Conservation (phyloP, 768 basidiomycete genomes). For the Mycena amicta region DNA sequence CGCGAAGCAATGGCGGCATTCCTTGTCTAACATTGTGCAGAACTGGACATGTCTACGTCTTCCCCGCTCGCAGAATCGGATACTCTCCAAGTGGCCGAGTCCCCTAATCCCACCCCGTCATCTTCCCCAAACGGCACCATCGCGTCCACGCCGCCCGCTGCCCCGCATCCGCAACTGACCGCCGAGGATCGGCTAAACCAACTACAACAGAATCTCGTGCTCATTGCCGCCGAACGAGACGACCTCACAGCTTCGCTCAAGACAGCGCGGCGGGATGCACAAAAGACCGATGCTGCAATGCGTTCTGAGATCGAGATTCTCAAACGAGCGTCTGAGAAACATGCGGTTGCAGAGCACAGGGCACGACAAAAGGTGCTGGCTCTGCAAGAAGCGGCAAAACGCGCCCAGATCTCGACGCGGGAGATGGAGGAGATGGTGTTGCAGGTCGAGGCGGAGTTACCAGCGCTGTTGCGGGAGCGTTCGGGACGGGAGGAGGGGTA, state of each 20-base stretch:
- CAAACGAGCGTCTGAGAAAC: constrained; percentile 82
- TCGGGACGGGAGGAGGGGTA: constrained; percentile 47
- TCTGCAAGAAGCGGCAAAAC: constrained; percentile 85
- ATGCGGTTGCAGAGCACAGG: constrained; percentile 72
- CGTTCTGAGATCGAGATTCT: constrained; percentile 84
- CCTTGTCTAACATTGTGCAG: constrained; percentile 5
- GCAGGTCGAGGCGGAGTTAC: constrained; percentile 50
- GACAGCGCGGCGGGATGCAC: constrained; percentile 74
- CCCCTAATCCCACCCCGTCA: constrained; percentile 36
- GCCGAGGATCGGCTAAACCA: constrained; percentile 69
- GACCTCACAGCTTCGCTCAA: constrained; percentile 72
- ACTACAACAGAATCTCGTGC: constrained; percentile 67
- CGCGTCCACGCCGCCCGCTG: constrained; percentile 41
- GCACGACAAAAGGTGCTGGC: constrained; percentile 85
- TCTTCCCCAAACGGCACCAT: constrained; percentile 5
- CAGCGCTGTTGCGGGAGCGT: constrained; percentile 40
- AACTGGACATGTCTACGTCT: constrained; percentile 14
- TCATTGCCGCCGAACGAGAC: constrained; percentile 68
- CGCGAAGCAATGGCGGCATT: constrained; percentile 12
- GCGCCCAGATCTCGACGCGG: constrained; percentile 61
- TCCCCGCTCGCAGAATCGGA: constrained; percentile 34
- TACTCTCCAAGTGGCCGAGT: constrained; percentile 38
- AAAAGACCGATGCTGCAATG: constrained; percentile 80
- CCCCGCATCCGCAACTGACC: constrained; percentile 42
- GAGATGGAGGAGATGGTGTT: constrained; percentile 48